Percentiles rank a stretch among this genome's conserved stretches.
Conservation (phyloP, 371 early-diverging fungal genomes). For the Choanephora cucurbitarum region DNA sequence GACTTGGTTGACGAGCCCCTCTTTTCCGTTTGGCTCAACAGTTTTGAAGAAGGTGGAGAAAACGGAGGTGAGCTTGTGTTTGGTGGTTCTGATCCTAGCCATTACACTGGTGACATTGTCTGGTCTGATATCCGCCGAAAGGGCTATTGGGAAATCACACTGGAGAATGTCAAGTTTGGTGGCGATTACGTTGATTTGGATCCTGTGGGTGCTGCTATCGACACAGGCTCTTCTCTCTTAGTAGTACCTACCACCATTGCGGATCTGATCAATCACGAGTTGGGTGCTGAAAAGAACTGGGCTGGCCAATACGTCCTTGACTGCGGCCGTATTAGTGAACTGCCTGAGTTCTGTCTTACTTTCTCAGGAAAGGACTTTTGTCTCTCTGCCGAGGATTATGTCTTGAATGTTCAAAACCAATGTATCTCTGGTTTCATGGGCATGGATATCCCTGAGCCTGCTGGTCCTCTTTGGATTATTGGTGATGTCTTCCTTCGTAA, state of each 20-base stretch:
- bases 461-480: constrained; percentile 75
- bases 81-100: constrained; percentile 74
- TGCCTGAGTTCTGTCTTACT: constrained; percentile 77
- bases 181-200: constrained; percentile 61
- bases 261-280: constrained; percentile 78
- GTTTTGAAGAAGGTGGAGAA: constrained; percentile 48
- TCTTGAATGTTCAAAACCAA: constrained; percentile 76
- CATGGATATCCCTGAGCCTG: constrained; percentile 76
- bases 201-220: constrained; percentile 76
- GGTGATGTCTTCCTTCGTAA: constrained; percentile 92
- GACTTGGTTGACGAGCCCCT: constrained; percentile 75
- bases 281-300: constrained; percentile 90
- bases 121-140: constrained; percentile 86
- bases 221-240: constrained; percentile 83
- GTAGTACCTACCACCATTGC: constrained; percentile 75
- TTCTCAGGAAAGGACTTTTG: constrained; percentile 75
- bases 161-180: constrained; percentile 73
- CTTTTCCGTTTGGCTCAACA: constrained; percentile 83
- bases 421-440: constrained; percentile 94
- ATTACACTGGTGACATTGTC: constrained; percentile 71
- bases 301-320: constrained; percentile 88
- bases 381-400: constrained; percentile 64
- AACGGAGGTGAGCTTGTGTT: constrained; percentile 82
- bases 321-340: constrained; percentile 60
- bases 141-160: constrained; percentile 94